These are phyloP conservation scores for Raphanus raphanistrum DNA, from an alignment of 345 rosid genomes.

Conservation along the genomic window DNA sequence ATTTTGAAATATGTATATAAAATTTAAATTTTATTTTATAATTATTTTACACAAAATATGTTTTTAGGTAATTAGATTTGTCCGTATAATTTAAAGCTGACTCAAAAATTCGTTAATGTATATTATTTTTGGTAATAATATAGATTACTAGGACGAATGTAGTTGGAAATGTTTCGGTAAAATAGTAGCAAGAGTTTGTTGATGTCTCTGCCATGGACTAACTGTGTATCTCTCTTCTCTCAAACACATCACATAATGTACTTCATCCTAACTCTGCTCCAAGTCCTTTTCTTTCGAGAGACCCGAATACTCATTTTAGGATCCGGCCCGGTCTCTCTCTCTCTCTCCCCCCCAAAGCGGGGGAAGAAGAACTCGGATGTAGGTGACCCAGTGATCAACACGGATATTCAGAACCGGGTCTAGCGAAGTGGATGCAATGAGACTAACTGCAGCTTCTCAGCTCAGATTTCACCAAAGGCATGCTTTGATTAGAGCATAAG, in stretches of 20 bases:
- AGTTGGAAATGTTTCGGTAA: too few species aligned
- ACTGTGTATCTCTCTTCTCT: background rate
- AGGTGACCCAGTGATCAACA: slow-evolving; percentile 12
- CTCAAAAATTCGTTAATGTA: too few species aligned
- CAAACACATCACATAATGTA: slow-evolving; percentile 22
- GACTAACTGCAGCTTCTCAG: background rate
- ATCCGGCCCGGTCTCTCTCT: slow-evolving; percentile 10
- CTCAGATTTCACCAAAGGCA: too few species aligned
- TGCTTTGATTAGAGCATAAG: too few species aligned
- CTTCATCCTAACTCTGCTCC: background rate
- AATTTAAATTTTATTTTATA: too few species aligned
- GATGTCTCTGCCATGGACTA: slow-evolving; percentile 15
- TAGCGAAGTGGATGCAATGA: slow-evolving; percentile 31
- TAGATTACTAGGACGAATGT: too few species aligned
- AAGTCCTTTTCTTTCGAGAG: background rate
- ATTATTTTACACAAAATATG: too few species aligned
- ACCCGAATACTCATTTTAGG: background rate
- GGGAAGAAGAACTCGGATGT: slow-evolving; percentile 27
- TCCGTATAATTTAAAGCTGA: too few species aligned
- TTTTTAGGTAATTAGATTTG: too few species aligned
- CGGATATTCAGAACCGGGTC: slow-evolving; percentile 19
- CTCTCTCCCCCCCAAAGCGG: slow-evolving; percentile 27
- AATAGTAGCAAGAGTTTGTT: background rate
- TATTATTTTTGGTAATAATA: too few species aligned
- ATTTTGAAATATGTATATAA: too few species aligned